Base-by-base conservation (phyloP, 2,329 filamentous ascomycete species). In the Tolypocladium sp. region DNA sequence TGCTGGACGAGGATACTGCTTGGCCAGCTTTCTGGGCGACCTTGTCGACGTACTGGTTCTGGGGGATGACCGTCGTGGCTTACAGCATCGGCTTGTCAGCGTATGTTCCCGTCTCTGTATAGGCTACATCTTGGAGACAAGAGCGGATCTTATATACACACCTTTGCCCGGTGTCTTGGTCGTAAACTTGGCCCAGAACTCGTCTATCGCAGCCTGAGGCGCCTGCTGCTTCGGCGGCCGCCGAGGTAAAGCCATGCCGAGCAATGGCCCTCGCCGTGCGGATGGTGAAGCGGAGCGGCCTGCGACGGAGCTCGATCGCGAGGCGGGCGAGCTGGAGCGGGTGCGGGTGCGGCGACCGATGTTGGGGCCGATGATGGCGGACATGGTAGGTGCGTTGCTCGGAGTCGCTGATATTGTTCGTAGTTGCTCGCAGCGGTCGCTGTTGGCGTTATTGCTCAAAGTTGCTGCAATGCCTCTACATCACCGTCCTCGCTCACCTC, bases 111-210 rank as follows among this genome's bases (percentile, higher is more conserved):
- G 6, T 30, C 9, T 17, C 40, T 41, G 13, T 8, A 33, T 8
- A 2, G 9, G 30, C 1, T 33, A 8, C 30, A 33, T 33, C 30
- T 33, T 33, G 30, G 30, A 8, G 30, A 33, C 33, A 20, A 22
- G 1, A 7, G 33, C 9, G 17, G 8, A 44, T 41, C 17, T 3
- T 33, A 4, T n/a, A 41, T 15, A 33, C 67, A 44, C 66, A 82
- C 82, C 86, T 76, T 90, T 90, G 20, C 89, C 88, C 0, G 88
- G 89, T 33, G 81, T 80, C 67, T 87, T 89, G 57, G 86, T 85
- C 17, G 81, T 87, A 65, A 91, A 91, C 59, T 84, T 85, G 57
- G 78, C 73, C 89, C 89, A 92, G 68, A 91, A 91, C 61, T 88
- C 82, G 64, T 90, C 83, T 59, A 92, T 82, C 33, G 77, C 80